Conservation (phyloP, 495 filamentous ascomycete genomes). For the Stereocaulon alpinum region DNA sequence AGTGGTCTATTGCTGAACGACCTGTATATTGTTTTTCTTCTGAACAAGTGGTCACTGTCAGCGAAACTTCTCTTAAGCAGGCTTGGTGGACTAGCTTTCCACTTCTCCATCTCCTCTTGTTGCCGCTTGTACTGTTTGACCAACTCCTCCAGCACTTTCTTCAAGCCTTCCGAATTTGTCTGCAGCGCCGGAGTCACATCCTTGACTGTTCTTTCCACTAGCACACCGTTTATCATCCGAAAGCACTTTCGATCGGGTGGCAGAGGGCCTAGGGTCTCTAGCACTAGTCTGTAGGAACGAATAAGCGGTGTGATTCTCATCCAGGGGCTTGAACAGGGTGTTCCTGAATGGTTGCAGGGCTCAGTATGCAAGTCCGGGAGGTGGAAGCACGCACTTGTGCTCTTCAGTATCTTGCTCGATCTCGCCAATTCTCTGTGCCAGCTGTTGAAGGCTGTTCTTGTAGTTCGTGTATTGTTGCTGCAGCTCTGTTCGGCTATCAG, state of each 20-base stretch:
- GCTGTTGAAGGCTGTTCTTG: conserved; percentile 87
- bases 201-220: conserved; percentile 85
- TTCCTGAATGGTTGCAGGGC: background rate
- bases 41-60: conserved; percentile 29
- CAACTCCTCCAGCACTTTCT: conserved; percentile 90
- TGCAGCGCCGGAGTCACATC: conserved; percentile 84
- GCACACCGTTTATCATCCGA: conserved; percentile 93
- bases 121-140: conserved; percentile 95
- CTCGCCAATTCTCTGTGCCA: conserved; percentile 93
- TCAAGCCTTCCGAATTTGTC: conserved; percentile 91
- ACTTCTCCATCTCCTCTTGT: conserved; percentile 91
- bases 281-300: conserved; percentile 61
- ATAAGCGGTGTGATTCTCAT: conserved; percentile 24
- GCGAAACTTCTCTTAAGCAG: conserved; percentile 8
- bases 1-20: conserved; percentile 60
- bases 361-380: background rate
- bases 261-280: conserved; percentile 83
- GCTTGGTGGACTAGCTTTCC: conserved; percentile 63
- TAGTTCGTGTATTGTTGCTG: conserved; percentile 89
- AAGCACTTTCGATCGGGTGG: conserved; percentile 88
- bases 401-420: conserved; percentile 95
- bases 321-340: conserved; percentile 15
- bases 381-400: conserved; percentile 60
- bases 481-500: conserved; percentile 53
- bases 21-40: conserved; percentile 99